Evolutionary conservation across 306 rosid genomes (phyloP), one percentile per base, ranked within the genome.

Genomic region (Fragaria iinumae): DNA sequence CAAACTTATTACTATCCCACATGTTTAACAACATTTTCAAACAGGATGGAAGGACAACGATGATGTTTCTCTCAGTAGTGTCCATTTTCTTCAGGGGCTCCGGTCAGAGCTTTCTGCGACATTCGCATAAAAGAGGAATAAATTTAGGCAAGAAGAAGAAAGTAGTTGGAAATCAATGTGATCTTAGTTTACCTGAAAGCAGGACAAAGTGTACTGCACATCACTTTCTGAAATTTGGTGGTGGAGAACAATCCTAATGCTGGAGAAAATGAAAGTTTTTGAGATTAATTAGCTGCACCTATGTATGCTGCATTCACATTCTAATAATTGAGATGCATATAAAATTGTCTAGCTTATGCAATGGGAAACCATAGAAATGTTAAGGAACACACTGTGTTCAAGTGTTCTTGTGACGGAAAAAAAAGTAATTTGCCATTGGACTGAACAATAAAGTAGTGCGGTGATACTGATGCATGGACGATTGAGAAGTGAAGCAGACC

Each of bases 191-290:
- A 91, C 97, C 97, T 94, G 95, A 88, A 92, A 90, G 84, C 93
- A 92, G 52, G 97, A 81, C 80, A 94, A 36, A 67, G 95, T 79
- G 79, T 90, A 88, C 8, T 89, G 90, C 83, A 88, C 90, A 69
- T 94, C 98, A 10, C 81, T 82, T 77, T 73, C 76, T 0, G 95
- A 94, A 77, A 94, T 89, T 87, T 92, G 97, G 82, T 92, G 91
- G 90, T 92, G 98, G 60, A 88, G 73, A 72, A 94, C 98, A 60
- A 90, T 70, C 84, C 98, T 88, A n/a, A 94, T 39, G 74, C 98
- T 92, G 94, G 43, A 87, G 11, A 78, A 67, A 60, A 49, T 45
- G 76, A 27, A 71, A 36, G 52, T 13, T 5, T 43, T 3, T n/a
- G 36, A 18, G 11, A 69, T 68, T 53, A 70, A 69, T 68, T 53